Conservation (phyloP, 805 yeast genomes). For the Candida germanica region DNA sequence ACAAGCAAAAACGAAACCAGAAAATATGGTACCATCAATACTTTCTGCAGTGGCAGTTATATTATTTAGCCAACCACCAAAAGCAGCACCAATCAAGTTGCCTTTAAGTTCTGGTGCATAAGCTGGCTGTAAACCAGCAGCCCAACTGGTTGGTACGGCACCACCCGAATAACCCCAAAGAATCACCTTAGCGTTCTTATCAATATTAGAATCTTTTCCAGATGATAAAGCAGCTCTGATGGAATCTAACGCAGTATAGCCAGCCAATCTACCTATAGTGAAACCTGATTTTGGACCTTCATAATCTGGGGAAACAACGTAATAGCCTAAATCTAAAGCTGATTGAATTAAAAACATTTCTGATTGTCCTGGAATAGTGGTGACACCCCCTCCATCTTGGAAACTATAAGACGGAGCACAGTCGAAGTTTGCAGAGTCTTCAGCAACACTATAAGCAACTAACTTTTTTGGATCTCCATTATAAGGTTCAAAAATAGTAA, state of each 20-base stretch:
- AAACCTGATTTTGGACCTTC: constrained; percentile 31
- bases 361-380: constrained; percentile 11
- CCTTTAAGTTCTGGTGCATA: constrained; percentile 30
- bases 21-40: constrained; percentile 21
- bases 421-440: constrained; percentile 23
- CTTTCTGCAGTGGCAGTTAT: constrained; percentile 21
- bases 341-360: constrained; percentile 16
- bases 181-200: constrained; percentile 13
- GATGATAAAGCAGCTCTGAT: constrained; percentile 24
- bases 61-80: constrained; percentile 32
- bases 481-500: constrained; percentile 26
- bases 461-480: constrained; percentile 23
- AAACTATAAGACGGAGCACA: constrained; percentile 27
- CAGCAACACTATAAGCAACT: constrained; percentile 24
- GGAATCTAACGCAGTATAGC: constrained; percentile 25
- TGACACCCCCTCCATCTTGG: constrained; percentile 14
- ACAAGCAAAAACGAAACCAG: constrained; percentile 25
- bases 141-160: constrained; percentile 32
- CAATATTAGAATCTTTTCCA: constrained; percentile 14
- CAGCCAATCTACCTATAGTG: constrained; percentile 27
- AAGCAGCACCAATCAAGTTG: constrained; percentile 23
- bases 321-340: constrained; percentile 27
- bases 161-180: constrained; percentile 39
- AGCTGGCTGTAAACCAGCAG: constrained; percentile 26
- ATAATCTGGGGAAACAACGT: constrained; percentile 23